A percentile compares a stretch with the other conserved stretches of the same genome.
Conservation (phyloP, 202 grass and related monocot species). For the Cymbopogon flexuosus region DNA sequence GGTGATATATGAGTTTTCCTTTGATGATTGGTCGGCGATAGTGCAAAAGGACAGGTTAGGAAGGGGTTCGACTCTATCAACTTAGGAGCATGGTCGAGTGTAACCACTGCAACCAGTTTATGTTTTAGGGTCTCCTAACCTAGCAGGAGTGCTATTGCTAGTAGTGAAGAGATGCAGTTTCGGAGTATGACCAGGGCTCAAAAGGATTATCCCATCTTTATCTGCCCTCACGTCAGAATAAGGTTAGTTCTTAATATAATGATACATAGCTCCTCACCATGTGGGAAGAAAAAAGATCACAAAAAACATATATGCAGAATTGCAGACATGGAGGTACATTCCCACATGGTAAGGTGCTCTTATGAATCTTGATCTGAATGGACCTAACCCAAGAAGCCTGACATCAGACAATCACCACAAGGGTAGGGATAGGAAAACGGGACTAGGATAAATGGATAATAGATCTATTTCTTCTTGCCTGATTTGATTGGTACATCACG, state of each 20-base stretch:
- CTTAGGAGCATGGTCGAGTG: not conserved
- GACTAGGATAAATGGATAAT: not conserved
- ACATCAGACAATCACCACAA: not conserved
- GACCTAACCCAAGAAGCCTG: not conserved
- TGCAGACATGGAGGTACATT: not conserved
- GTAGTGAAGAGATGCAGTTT: not conserved
- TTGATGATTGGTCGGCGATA: not conserved
- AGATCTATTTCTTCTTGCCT: not conserved
- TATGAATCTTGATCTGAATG: not conserved
- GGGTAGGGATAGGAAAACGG: not conserved
- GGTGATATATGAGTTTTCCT: not conserved
- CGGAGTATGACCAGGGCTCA: not conserved
- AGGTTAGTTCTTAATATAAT: not conserved
- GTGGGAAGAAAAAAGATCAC: not conserved
- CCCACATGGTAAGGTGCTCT: not conserved
- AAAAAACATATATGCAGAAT: not conserved
- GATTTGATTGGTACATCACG: not conserved
- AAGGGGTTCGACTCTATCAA: not conserved
- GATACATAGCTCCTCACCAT: not conserved
- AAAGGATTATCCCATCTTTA: not conserved
- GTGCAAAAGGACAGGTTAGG: not conserved
- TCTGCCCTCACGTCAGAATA: not conserved
- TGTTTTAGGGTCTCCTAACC: not conserved
- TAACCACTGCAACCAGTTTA: not conserved
- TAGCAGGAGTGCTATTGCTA: not conserved